A percentile compares a stretch with the other conserved stretches of the same genome.
Conservation (phyloP, 192 early-diverging fungal genomes). For the Mortierella claussenii region DNA sequence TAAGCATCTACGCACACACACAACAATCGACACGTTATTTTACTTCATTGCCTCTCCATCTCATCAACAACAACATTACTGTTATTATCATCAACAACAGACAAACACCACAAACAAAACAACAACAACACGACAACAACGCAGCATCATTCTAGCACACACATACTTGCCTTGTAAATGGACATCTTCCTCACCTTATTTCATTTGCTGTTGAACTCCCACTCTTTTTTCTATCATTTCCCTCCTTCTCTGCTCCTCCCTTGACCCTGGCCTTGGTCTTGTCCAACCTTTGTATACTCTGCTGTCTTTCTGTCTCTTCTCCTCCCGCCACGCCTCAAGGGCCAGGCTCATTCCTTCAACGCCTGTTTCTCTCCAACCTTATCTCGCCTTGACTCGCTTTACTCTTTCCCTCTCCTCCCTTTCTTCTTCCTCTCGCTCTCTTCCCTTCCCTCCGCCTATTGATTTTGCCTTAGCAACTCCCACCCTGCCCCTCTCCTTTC, state of each 20-base stretch:
- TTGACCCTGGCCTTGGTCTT: too few species aligned
- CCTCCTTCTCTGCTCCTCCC: background rate
- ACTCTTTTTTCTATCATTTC: background rate
- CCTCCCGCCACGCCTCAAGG: too few species aligned
- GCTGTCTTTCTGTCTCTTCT: background rate
- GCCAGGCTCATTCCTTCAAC: too few species aligned
- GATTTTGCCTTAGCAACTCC: too few species aligned
- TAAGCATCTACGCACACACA: slow-evolving; percentile 4
- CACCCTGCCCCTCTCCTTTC: background rate
- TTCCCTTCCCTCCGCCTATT: background rate
- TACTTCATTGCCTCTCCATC: background rate
- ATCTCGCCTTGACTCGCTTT: background rate
- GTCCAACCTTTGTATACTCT: too few species aligned
- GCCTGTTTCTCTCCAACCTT: too few species aligned
- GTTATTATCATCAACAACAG: background rate
- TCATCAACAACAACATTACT: slow-evolving; percentile 1
- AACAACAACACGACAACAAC: background rate
- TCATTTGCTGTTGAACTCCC: too few species aligned
- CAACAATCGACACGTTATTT: background rate
- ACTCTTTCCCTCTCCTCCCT: background rate
- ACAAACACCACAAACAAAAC: background rate
- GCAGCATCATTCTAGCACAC: background rate
- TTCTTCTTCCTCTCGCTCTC: background rate
- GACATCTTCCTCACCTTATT: background rate
- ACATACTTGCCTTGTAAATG: background rate